phyloP scores from a whole-genome alignment of 495 filamentous ascomycete species.

The Talaromyces trachyspermus region DNA sequence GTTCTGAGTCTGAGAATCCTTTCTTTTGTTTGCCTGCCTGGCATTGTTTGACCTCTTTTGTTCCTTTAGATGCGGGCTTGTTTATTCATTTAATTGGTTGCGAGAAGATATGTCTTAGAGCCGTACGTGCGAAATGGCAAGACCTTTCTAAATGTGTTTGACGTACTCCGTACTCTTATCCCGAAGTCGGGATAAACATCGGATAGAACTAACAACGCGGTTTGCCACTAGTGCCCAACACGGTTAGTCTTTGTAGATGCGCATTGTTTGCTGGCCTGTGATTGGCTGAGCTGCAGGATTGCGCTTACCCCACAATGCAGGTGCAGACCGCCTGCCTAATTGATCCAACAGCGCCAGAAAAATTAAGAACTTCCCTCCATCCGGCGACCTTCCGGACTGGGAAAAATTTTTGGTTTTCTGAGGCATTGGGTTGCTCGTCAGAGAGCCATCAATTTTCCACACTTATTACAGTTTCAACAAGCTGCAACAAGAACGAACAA shows the following conservation, averaged over 20 bases:
- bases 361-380: not conserved
- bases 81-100: not conserved
- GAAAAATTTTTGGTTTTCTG: slow-evolving; percentile 6
- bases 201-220: no score
- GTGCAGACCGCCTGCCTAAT: not conserved
- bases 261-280: no score
- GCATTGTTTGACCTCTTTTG: not conserved
- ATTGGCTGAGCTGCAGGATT: no score
- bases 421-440: slow-evolving; percentile 10
- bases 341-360: no score
- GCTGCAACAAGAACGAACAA: not conserved
- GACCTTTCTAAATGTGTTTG: no score
- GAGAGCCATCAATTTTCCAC: not conserved
- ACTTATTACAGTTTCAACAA: not conserved
- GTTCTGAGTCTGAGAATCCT: not conserved
- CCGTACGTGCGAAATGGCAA: not conserved
- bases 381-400: slow-evolving; percentile 3
- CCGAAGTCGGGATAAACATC: no score
- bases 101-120: not conserved
- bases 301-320: not conserved
- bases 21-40: not conserved
- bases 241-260: no score
- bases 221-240: no score
- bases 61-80: not conserved
- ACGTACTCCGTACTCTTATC: no score